Evolutionary conservation across 2,329 filamentous ascomycete genomes (phyloP), one percentile per base, ranked within the genome.

Genomic region (Cladosporium sp.): DNA sequence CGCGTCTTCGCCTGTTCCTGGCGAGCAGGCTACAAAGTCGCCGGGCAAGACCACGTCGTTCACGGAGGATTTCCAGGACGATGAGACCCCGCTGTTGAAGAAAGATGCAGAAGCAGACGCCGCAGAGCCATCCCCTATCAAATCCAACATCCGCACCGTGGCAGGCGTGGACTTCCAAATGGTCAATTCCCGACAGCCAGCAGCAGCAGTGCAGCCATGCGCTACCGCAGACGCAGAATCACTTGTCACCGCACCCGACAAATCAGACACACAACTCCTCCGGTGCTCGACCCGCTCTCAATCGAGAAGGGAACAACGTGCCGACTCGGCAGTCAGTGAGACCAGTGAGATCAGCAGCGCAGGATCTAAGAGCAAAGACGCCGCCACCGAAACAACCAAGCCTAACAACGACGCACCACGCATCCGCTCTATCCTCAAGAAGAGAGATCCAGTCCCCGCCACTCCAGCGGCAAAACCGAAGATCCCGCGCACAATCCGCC

Each of bases 261-360:
- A 33, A n/a, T 4, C 13, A 27, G 22, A 27, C 4, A 5, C 22
- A 4, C 22, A 27, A 27, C 22, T 9, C 5, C 22, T 27, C 22
- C 22, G 22, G 19, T 42, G 52, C 15, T 22, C 19, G 3, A 54
- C 48, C 1, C 49, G 54, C 27, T 55, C 52, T n/a, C 50, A 53
- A 38, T 38, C 42, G 22, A 50, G 53, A 18, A 42, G 53, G 12
- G 25, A 55, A 30, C 38, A 50, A 42, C 55, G 57, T 27, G 42
- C 43, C 16, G 55, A 58, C 38, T 55, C 54, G 32, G 38, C 47
- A 3, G 18, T 18, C n/a, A 40, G 30, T 29, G 19, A 52, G 12
- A n/a, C 7, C 13, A 19, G 16, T 18, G 32, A 35, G 32, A n/a
- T 16, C 32, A 35, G 13, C 32, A 35, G 7, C 13, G 13, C 32